Evolutionary conservation across 768 basidiomycete genomes (phyloP), one percentile per base, ranked within the genome.

Genomic region (Tylopilus sp.): DNA sequence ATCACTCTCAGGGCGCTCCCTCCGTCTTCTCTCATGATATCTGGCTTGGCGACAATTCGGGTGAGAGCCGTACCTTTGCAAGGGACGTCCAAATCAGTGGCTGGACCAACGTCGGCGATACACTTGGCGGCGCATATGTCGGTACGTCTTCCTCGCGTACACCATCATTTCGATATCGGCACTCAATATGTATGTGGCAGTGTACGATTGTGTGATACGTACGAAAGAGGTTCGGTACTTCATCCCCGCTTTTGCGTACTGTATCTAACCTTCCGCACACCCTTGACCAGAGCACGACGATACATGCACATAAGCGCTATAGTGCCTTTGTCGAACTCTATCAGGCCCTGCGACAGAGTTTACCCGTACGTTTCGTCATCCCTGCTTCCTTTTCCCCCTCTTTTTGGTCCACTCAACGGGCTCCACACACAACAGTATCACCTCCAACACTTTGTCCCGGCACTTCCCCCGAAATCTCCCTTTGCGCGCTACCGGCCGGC

Each of bases 71-170:
- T 0, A 73, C 78, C 2, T 88, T 89, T 58, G 80, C 87, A 4
- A 76, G 80, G 45, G 79, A 82, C 61, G 85, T 88, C 4, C 72
- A 73, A 44, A 83, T 88, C 18, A 72, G 72, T 10, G 87, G 86
- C 0, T 88, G 86, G 86, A 83, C 81, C 17, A 81, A 75, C 55
- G 86, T 89, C 7, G 86, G 86, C 1, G 86, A 87, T 57, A 75
- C 74, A 36, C 72, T 73, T 0, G 79, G 79, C n/a, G 76, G 78
- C 0, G 85, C 83, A 0, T 88, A 88, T 60, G 72, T 86, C 46
- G 83, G 83, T 85, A 48, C 48, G 78, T 66, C 8, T 20, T 13
- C 28, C 28, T 28, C 7, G 28, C 28, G 28, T 28, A 28, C 28
- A 28, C 28, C 28, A 28, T 28, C 28, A 28, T 28, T 28, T 10